Conservation (phyloP, 164 flowering plant species). For the grape (Vitis vinifera) region DNA sequence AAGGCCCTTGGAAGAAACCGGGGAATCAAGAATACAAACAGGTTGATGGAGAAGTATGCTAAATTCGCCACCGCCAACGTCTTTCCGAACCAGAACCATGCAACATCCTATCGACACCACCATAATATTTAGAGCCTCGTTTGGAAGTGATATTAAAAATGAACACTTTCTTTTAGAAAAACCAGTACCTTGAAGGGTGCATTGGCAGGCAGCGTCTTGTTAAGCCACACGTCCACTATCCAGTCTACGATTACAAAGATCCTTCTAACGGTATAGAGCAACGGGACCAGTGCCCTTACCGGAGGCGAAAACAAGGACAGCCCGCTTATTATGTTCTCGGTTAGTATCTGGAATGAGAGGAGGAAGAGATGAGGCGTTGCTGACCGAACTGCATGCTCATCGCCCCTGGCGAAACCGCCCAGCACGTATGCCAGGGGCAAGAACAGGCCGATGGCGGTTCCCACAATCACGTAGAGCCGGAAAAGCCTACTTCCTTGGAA, state of each 20-base stretch:
- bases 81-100: conserved; percentile 89
- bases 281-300: conserved; percentile 80
- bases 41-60: conserved; percentile 63
- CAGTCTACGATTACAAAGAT: conserved; percentile 77
- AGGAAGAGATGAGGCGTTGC: conserved; percentile 88
- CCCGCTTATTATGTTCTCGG: conserved; percentile 83
- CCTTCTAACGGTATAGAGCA: conserved; percentile 79
- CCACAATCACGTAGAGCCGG: conserved; percentile 59
- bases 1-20: conserved; percentile 80
- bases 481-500: conserved; percentile 58
- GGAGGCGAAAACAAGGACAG: conserved; percentile 87
- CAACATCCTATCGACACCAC: conserved; percentile 40
- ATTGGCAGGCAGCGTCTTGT: conserved; percentile 65
- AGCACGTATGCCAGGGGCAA: conserved; percentile 88
- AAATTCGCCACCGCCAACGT: conserved; percentile 56
- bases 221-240: conserved; percentile 72
- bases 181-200: conserved; percentile 52
- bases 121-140: no score
- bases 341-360: conserved; percentile 83
- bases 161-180: background rate
- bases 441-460: conserved; percentile 83
- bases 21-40: conserved; percentile 77
- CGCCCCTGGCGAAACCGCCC: conserved; percentile 94
- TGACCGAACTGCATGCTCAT: conserved; percentile 74
- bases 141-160: no score